Base-by-base conservation (phyloP, 2,329 filamentous ascomycete genomes). In the Orbilia blumenaviensis region DNA sequence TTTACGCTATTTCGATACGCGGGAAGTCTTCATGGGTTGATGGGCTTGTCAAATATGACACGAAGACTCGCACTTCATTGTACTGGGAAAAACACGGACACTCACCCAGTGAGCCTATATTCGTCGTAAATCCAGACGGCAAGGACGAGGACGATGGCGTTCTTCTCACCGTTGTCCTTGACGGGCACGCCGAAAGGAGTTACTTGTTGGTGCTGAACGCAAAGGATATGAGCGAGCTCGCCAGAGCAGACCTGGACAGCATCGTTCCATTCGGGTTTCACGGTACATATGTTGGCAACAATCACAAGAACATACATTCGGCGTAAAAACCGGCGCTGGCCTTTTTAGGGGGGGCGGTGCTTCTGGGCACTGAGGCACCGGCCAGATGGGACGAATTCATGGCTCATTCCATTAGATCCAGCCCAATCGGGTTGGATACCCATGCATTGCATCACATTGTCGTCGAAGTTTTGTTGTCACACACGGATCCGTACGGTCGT, bases 71-170 rank as follows among this genome's bases (percentile, higher is more conserved):
- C 9, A 84, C 85, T 27, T 84, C 84, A 0, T 76, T 86, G 2
- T 84, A 87, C 74, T 92, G 90, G 90, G 84, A 86, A 9, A 84
- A 84, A 0, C 81, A 83, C 0, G 89, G 86, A 0, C 89, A 92
- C 79, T 90, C 89, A 0, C 90, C 91, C 0, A 88, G 90, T 1
- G 91, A 92, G 81, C 85, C 90, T 0, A 88, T 92, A 32, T 92
- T 92, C 77, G 84, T 93, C 0, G 82, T 80, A 2, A 81, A 79
- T 6, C 81, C 82, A 6, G 81, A 80, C 9, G 82, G 83, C 10
- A 83, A 82, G 0, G 79, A 79, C 1, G 85, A 83, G 0, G 90
- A 92, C 78, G 88, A 89, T 66, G 89, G 89, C 0, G 86, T 89
- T 0, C 67, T 91, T 18, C 80, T 91, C 68, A 88, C 84, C 52